Base-by-base conservation (phyloP, 2,329 filamentous ascomycete genomes). In the Pseudogymnoascus sp. region DNA sequence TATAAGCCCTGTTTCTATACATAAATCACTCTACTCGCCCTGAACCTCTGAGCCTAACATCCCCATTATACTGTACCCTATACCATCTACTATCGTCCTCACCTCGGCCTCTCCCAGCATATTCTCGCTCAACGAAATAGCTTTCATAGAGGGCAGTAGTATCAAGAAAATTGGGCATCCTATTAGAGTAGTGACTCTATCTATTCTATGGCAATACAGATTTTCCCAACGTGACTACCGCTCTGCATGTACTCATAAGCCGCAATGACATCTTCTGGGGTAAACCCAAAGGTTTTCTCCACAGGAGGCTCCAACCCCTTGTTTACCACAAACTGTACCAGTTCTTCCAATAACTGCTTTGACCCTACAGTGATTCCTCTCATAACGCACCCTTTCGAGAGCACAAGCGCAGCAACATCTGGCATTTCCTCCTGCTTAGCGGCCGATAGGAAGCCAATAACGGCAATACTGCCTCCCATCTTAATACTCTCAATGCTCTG, bases 401-500 rank as follows among this genome's bases (percentile, higher is more conserved):
- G 18, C 4, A 67, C 66, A 9, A 67, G 60, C 9, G 63, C 61
- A n/a, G 67, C 63, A n/a, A 74, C 65, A 39, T 73, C 64, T 1
- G 71, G 69, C 67, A 70, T 68, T 56, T 71, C 59, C 1, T 69
- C 66, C 58, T 71, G 65, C 19, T 60, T 60, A 4, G 59, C 64
- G 13, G 37, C 15, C 2, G 64, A 48, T n/a, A 74, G 60, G 39
- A 75, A 77, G 0, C 79, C 79, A 45, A 80, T 74, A 9, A 76
- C 67, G 52, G 73, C 70, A 38, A 81, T 74, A 23, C 75, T 63
- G 0, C 79, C 80, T 1, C 77, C 78, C 30, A 69, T 71, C 0
- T 74, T 71, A 2, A 77, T 71, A 15, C 73, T 73, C 8, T 74
- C 70, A 33, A 86, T 71, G 2, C 76, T 79, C 66, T 85, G 77